phyloP scores from a whole-genome alignment of 371 early-diverging fungal species.

The Mortierella sp. region DNA sequence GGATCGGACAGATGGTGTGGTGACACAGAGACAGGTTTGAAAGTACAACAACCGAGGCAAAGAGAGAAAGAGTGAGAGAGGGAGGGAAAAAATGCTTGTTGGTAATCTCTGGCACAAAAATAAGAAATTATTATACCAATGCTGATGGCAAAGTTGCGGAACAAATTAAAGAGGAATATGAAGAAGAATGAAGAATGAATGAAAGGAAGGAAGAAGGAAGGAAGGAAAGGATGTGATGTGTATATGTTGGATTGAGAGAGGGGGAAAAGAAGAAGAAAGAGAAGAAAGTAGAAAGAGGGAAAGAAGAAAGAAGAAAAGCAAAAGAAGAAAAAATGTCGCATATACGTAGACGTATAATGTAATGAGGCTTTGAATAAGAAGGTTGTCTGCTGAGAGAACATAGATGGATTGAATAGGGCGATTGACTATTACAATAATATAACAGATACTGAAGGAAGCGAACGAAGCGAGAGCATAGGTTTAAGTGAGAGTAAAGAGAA shows the following conservation, averaged over 20 bases:
- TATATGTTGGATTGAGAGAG: too few species aligned
- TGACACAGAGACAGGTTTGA: slow-evolving; percentile 8
- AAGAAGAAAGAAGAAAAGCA: background rate
- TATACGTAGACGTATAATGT: background rate
- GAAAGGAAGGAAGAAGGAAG: background rate
- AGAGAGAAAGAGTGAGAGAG: background rate
- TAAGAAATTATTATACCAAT: too few species aligned
- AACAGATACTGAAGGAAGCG: too few species aligned
- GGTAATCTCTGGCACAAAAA: too few species aligned
- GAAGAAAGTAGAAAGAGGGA: background rate
- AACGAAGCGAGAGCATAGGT: too few species aligned
- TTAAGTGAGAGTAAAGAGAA: too few species aligned
- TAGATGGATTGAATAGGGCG: too few species aligned
- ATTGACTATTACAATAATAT: too few species aligned
- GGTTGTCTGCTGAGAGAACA: background rate
- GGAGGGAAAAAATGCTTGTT: too few species aligned
- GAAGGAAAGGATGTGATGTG: background rate
- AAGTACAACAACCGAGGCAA: slow-evolving; percentile 1
- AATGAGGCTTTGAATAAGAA: background rate
- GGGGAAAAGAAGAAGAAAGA: background rate
- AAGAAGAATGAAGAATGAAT: too few species aligned
- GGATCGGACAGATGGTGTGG: slow-evolving; percentile 9
- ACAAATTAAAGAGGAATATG: too few species aligned
- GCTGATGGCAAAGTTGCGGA: too few species aligned
- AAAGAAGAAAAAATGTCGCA: background rate